Conservation (phyloP, 2,329 filamentous ascomycete species). For the Blastomyces gilchristii region DNA sequence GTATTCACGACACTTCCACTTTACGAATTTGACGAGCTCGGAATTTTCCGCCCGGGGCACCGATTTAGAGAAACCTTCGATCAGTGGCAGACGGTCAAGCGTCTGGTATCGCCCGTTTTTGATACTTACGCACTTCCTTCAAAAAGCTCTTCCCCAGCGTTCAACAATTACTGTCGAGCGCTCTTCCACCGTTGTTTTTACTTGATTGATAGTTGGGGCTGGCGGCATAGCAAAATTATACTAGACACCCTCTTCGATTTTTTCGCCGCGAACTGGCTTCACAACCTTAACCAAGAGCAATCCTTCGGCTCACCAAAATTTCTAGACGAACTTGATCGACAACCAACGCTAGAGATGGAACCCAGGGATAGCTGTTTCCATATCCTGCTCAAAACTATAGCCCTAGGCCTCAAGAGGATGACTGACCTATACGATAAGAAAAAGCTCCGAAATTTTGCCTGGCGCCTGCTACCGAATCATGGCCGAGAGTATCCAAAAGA, state of each 20-base stretch:
- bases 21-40: constrained; percentile 42
- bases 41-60: constrained; percentile 35
- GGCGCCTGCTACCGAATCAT: constrained; percentile 51
- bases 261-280: constrained; percentile 45
- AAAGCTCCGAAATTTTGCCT: constrained; percentile 47
- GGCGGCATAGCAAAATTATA: constrained; percentile 46
- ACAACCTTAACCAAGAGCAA: constrained; percentile 44
- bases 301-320: constrained; percentile 44
- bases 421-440: constrained; percentile 39
- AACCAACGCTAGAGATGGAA: constrained; percentile 36
- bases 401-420: constrained; percentile 41
- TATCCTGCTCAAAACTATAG: constrained; percentile 49
- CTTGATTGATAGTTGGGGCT: constrained; percentile 47
- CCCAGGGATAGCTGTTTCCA: constrained; percentile 47
- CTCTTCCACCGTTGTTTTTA: constrained; percentile 44
- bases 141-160: constrained; percentile 31
- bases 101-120: constrained; percentile 39
- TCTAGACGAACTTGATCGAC: constrained; percentile 40
- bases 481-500: constrained; percentile 52
- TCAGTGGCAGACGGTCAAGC: constrained; percentile 43
- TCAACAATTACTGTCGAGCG: constrained; percentile 47
- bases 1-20: constrained; percentile 46
- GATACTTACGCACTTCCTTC: constrained; percentile 38
- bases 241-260: constrained; percentile 49
- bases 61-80: constrained; percentile 34